These are phyloP conservation scores for Phytophthora multivora DNA, from an alignment of 352 stramenopile genomes.

Conservation along the genomic window DNA sequence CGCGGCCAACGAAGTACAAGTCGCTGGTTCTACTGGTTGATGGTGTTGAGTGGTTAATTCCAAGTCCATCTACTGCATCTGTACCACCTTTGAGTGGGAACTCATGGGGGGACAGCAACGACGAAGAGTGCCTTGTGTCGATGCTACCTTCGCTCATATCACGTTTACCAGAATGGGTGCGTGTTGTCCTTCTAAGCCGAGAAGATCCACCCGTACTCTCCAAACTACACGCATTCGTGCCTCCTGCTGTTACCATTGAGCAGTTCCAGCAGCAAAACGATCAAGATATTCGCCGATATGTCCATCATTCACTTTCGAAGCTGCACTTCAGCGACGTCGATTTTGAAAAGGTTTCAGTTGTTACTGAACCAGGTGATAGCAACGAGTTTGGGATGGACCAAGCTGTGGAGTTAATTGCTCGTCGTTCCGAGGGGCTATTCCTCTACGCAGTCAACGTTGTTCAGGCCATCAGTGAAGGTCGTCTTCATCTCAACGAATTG, in stretches of 20 bases:
- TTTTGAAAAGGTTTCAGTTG: constrained; percentile 9
- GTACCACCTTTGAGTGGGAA: constrained; percentile 16
- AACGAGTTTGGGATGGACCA: constrained; percentile 26
- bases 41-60: constrained; percentile 60
- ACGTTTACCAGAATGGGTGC: constrained; percentile 69
- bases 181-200: constrained; percentile 67
- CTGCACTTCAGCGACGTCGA: constrained; percentile 12
- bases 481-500: constrained; percentile 54
- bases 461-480: constrained; percentile 57
- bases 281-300: constrained; percentile 46
- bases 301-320: constrained; percentile 27
- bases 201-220: constrained; percentile 61
- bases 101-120: constrained; percentile 19
- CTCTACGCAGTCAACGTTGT: constrained; percentile 82
- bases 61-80: constrained; percentile 19
- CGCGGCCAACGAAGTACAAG: constrained; percentile 49
- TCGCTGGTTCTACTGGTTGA: constrained; percentile 70
- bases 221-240: constrained; percentile 60
- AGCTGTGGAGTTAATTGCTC: constrained; percentile 56
- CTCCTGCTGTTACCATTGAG: constrained; percentile 50
- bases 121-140: constrained; percentile 67
- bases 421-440: constrained; percentile 67
- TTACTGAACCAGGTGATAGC: not conserved
- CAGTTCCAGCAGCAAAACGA: constrained; percentile 52
- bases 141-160: constrained; percentile 54